Evolutionary conservation across 345 rosid genomes (phyloP).

Genomic region (Isatis tinctoria): DNA sequence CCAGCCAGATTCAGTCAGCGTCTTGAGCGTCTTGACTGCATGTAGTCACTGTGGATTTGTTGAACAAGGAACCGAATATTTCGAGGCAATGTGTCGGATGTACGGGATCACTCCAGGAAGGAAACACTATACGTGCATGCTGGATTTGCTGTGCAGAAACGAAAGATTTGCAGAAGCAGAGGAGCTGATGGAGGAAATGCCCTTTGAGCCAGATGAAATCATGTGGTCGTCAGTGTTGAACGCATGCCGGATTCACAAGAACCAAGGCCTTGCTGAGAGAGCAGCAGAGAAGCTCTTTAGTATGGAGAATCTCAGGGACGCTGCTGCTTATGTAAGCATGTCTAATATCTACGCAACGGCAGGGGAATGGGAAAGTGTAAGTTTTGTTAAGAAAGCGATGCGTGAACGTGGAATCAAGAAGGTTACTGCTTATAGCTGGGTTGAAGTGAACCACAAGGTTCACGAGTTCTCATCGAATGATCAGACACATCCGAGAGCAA

Average conservation of each 20-base stretch:
- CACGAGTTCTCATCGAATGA: conserved; percentile 71
- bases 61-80: conserved; percentile 58
- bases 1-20: conserved; percentile 69
- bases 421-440: too few relatives aligned
- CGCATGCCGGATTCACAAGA: conserved; percentile 84
- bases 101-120: conserved; percentile 55
- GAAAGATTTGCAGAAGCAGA: conserved; percentile 67
- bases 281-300: conserved; percentile 63
- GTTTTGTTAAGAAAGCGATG: too few relatives aligned
- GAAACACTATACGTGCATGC: conserved; percentile 68
- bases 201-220: conserved; percentile 73
- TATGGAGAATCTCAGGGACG: conserved; percentile 77
- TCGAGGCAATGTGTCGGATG: conserved; percentile 48
- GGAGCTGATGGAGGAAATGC: conserved; percentile 63
- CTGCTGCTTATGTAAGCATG: conserved; percentile 75
- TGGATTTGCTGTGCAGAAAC: conserved; percentile 64
- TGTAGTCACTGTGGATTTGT: conserved; percentile 84
- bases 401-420: too few relatives aligned
- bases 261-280: conserved; percentile 57
- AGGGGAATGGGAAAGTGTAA: conserved; percentile 67
- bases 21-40: conserved; percentile 67
- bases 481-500: conserved; percentile 47
- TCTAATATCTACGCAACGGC: conserved; percentile 74
- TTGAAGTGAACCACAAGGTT: too few relatives aligned
- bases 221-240: conserved; percentile 85